A percentile compares a stretch with the other conserved stretches of the same genome.
phyloP scores from a whole-genome alignment of 768 basidiomycete species.

The Tylopilus vinaceipallidus region DNA sequence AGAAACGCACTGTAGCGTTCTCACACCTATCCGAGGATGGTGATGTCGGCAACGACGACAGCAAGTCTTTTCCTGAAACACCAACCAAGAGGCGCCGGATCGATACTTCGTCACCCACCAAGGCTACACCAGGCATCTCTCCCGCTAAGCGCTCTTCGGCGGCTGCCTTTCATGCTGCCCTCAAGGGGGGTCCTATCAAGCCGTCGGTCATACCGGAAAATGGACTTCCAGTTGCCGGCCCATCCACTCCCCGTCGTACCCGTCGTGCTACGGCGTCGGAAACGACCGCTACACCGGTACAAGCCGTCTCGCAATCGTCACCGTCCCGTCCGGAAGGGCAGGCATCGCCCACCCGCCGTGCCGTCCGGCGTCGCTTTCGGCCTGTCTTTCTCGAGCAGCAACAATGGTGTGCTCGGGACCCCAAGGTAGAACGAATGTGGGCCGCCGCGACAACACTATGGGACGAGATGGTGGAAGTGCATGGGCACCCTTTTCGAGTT shows the following conservation, averaged over 20 bases:
- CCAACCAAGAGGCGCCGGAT: slow-evolving; percentile 43
- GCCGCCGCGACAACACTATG: slow-evolving; percentile 11
- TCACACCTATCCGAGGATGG: slow-evolving; percentile 8
- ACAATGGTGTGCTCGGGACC: slow-evolving; percentile 47
- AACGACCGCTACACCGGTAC: slow-evolving; percentile 2
- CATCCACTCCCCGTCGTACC: slow-evolving; percentile 26
- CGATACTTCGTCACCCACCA: slow-evolving; percentile 15
- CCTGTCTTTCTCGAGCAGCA: slow-evolving; percentile 49
- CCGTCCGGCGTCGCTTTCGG: slow-evolving; percentile 41
- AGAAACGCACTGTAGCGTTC: slow-evolving; percentile 33
- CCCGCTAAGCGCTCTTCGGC: slow-evolving; percentile 4
- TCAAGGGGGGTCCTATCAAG: slow-evolving; percentile 12
- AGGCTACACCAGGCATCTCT: slow-evolving; percentile 14
- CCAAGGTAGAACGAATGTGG: slow-evolving; percentile 32
- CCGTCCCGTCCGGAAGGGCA: slow-evolving; percentile 18
- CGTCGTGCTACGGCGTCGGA: slow-evolving; percentile 6
- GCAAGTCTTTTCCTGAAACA: slow-evolving; percentile 35
- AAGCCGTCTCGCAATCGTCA: slow-evolving; percentile 25
- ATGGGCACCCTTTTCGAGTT: slow-evolving; percentile 13
- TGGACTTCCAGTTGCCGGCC: slow-evolving; percentile 9
- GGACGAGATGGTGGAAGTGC: slow-evolving; percentile 12
- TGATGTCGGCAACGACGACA: slow-evolving; percentile 26
- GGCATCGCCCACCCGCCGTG: slow-evolving; percentile 7
- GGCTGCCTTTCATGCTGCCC: slow-evolving; percentile 20
- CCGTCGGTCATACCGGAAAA: neutral